Evolutionary conservation across 306 rosid genomes (phyloP).

Genomic region (Vigna angularis): DNA sequence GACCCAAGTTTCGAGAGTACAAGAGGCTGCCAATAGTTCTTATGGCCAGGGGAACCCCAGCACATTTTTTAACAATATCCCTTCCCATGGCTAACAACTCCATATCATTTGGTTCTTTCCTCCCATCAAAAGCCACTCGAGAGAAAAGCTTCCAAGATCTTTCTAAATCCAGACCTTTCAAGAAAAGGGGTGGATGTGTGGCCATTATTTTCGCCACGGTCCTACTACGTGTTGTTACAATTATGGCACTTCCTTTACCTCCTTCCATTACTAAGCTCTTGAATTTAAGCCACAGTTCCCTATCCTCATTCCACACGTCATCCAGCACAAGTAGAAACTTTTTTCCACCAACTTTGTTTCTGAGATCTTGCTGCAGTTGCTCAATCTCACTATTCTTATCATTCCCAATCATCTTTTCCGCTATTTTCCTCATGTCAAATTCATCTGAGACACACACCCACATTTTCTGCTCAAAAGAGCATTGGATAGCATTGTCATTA

Average conservation of each 20-base stretch:
- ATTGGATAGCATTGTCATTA: constrained; percentile 16
- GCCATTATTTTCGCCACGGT: constrained; percentile 26
- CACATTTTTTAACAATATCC: constrained; percentile 45
- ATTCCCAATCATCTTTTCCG: constrained; percentile 39
- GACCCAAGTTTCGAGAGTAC: constrained; percentile 39
- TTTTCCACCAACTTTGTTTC: constrained; percentile 35
- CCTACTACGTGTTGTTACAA: constrained; percentile 46
- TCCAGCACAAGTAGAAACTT: constrained; percentile 54
- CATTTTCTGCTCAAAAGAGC: constrained; percentile 38
- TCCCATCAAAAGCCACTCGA: constrained; percentile 36
- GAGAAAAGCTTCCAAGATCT: constrained; percentile 42
- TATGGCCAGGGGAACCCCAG: constrained; percentile 48
- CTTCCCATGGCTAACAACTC: constrained; percentile 27
- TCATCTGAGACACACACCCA: constrained; percentile 61
- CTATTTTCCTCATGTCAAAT: constrained; percentile 44
- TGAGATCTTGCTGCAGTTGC: constrained; percentile 19
- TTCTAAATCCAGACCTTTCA: constrained; percentile 32
- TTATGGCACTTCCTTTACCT: constrained; percentile 47
- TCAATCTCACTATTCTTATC: constrained; percentile 27
- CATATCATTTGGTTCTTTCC: constrained; percentile 7
- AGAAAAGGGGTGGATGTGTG: not conserved
- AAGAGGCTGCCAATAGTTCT: constrained; percentile 46
- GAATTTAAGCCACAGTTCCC: constrained; percentile 29
- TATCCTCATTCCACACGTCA: constrained; percentile 51
- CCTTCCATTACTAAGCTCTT: constrained; percentile 40